Percentiles rank a stretch among this genome's conserved stretches.
Conservation (phyloP, 2,329 filamentous ascomycete species). For the Colletotrichum zoysiae region DNA sequence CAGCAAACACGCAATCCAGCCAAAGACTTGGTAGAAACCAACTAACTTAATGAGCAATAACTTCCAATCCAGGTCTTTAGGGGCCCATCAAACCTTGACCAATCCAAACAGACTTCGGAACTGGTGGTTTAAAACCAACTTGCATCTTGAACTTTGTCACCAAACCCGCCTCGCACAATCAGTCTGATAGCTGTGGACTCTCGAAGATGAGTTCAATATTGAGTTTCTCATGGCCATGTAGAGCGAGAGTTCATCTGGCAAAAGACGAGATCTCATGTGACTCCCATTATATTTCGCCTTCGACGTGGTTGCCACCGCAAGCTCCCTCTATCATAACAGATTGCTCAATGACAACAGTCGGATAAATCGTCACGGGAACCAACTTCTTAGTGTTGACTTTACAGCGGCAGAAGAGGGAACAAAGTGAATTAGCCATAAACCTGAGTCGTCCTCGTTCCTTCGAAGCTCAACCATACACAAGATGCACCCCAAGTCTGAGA, state of each 20-base stretch:
- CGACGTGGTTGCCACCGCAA: not conserved
- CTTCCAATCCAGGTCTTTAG: not conserved
- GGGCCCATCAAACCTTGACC: not conserved
- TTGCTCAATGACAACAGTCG: not conserved
- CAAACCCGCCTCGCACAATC: not conserved
- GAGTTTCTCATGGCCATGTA: not conserved
- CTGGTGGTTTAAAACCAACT: not conserved
- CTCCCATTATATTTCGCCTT: not conserved
- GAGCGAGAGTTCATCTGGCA: not conserved
- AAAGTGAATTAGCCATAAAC: not conserved
- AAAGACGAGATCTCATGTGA: not conserved
- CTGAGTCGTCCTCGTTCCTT: not conserved
- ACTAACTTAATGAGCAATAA: not conserved
- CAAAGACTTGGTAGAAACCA: not conserved
- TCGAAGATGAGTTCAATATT: no score
- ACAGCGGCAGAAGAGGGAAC: not conserved
- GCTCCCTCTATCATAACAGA: not conserved
- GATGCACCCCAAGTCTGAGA: no score
- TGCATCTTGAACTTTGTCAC: not conserved
- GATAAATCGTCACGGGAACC: not conserved
- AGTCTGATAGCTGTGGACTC: not conserved
- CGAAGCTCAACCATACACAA: no score
- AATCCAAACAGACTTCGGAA: not conserved
- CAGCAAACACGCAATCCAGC: not conserved
- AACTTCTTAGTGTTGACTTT: not conserved